A percentile compares a stretch with the other conserved stretches of the same genome.
Evolutionary conservation across 2,329 filamentous ascomycete genomes (phyloP).

Genomic region (Diaporthe eres): DNA sequence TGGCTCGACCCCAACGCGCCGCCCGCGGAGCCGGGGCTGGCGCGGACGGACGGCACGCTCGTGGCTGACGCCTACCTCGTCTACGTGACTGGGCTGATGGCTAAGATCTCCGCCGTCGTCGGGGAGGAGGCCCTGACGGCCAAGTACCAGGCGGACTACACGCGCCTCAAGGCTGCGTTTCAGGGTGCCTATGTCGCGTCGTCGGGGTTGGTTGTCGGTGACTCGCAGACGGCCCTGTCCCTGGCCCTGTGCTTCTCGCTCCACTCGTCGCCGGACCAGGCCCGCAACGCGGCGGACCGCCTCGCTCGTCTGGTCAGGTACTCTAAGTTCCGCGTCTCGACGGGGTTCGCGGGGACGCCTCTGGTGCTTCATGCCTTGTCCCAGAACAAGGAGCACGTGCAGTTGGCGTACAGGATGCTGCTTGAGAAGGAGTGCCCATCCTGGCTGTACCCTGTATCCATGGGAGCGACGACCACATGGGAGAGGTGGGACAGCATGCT

Average conservation of each 20-base stretch:
- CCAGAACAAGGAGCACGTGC: conserved; percentile 46
- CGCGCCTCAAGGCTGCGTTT: conserved; percentile 45
- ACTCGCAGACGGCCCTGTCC: conserved; percentile 49
- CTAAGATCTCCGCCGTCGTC: conserved; percentile 49
- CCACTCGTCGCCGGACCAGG: conserved; percentile 21
- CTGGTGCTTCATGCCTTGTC: conserved; percentile 40
- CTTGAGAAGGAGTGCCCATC: conserved; percentile 57
- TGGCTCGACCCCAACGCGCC: conserved; percentile 59
- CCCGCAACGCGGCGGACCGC: conserved; percentile 30
- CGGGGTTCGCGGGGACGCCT: conserved; percentile 41
- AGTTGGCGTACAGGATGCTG: conserved; percentile 62
- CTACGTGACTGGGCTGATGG: conserved; percentile 50
- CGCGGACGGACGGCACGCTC: conserved; percentile 51
- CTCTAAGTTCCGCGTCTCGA: conserved; percentile 33
- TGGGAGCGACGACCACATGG: conserved; percentile 58
- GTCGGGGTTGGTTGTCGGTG: conserved; percentile 43
- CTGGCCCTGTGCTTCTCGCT: conserved; percentile 48
- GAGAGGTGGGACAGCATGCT: conserved; percentile 59
- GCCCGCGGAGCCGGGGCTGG: conserved; percentile 49
- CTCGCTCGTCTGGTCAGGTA: conserved; percentile 39
- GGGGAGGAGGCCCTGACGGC: conserved; percentile 42
- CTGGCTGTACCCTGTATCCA: conserved; percentile 56
- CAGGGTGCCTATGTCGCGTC: conserved; percentile 47
- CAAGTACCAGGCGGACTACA: conserved; percentile 45
- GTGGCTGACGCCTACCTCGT: conserved; percentile 57